Conservation (phyloP, 2,329 filamentous ascomycete species). For the Macrophomina pseudophaseolina region DNA sequence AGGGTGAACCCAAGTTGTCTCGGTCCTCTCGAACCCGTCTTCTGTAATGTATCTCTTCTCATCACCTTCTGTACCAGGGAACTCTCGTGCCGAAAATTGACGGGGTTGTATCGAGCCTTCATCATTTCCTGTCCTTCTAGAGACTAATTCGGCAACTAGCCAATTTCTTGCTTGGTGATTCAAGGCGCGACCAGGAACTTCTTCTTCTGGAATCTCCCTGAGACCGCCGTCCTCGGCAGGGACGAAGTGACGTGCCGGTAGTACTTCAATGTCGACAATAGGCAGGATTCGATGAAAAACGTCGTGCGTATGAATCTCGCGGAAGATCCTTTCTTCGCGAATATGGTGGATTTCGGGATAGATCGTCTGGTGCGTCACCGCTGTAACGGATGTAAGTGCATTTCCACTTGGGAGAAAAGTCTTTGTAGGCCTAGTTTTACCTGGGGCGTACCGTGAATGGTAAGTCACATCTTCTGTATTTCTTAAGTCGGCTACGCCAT, state of each 20-base stretch:
- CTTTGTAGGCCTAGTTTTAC: slow-evolving; percentile 31
- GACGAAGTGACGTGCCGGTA: slow-evolving; percentile 59
- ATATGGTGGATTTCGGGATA: slow-evolving; percentile 52
- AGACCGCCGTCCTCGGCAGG: slow-evolving; percentile 42
- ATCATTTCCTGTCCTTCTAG: not conserved
- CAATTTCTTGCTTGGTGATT: slow-evolving; percentile 31
- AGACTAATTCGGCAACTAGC: slow-evolving; percentile 39
- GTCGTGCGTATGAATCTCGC: slow-evolving; percentile 61
- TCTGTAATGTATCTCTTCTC: slow-evolving; percentile 44
- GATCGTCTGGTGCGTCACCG: slow-evolving; percentile 57
- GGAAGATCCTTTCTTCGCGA: slow-evolving; percentile 53
- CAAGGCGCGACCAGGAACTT: slow-evolving; percentile 40
- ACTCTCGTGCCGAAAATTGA: slow-evolving; percentile 42
- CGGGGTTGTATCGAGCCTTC: slow-evolving; percentile 26
- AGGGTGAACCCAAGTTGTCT: slow-evolving; percentile 54
- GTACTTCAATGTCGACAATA: slow-evolving; percentile 58
- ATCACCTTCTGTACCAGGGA: slow-evolving; percentile 48
- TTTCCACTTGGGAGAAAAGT: slow-evolving; percentile 33
- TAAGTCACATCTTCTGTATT: slow-evolving; percentile 48
- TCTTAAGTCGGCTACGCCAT: slow-evolving; percentile 43
- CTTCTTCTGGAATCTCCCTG: slow-evolving; percentile 52
- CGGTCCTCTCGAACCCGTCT: slow-evolving; percentile 49
- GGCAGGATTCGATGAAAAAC: slow-evolving; percentile 59
- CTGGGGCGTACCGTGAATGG: slow-evolving; percentile 46
- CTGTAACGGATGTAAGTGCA: slow-evolving; percentile 37